Evolutionary conservation across 257 asterid genomes (phyloP), one percentile per base, ranked within the genome.

Genomic region (Solanum phureja): DNA sequence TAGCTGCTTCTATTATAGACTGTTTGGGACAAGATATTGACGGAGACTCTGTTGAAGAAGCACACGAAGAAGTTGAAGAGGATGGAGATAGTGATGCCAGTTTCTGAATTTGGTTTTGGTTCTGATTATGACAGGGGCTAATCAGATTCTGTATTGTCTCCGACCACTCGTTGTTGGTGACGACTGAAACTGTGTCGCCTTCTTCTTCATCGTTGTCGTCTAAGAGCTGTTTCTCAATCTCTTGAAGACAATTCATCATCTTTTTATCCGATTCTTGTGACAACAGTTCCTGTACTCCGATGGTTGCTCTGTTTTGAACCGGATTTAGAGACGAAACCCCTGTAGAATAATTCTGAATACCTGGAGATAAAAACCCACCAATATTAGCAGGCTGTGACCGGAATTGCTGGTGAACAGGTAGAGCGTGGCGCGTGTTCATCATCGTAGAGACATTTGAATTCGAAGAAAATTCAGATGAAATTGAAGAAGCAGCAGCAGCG

Each of bases 91-190:
- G 92, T 10, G 98, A 95, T 74, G 92, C 89, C 31, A 91, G 92
- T 86, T 90, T 91, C 33, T 83, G 60, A 60, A 76, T 73, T 87
- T 40, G 83, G 83, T 29, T 31, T 79, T 40, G 83, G 72, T 16
- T 84, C 19, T 84, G 87, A 74, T 16, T 84, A 29, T 68, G 88
- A 21, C 89, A 18, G 42, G 92, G 88, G 66, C 69, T 86, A n/a
- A 94, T 90, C 44, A 96, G 89, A 87, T 85, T 92, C 90, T 93
- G 95, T 87, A 94, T 92, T 56, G 96, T 92, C 62, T 93, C 95
- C 7, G 96, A 95, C 98, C 98, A 96, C 90, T 92, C 98, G 89
- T 93, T 93, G 90, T 92, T 87, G 9, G 95, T 94, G 5, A 96
- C 90, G 34, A 83, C 94, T 2, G 97, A 94, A 23, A 92, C 92